A percentile compares a stretch with the other conserved stretches of the same genome.
These are phyloP conservation scores for Suillus subalutaceus DNA, from an alignment of 768 basidiomycete genomes.

Conservation along the genomic window DNA sequence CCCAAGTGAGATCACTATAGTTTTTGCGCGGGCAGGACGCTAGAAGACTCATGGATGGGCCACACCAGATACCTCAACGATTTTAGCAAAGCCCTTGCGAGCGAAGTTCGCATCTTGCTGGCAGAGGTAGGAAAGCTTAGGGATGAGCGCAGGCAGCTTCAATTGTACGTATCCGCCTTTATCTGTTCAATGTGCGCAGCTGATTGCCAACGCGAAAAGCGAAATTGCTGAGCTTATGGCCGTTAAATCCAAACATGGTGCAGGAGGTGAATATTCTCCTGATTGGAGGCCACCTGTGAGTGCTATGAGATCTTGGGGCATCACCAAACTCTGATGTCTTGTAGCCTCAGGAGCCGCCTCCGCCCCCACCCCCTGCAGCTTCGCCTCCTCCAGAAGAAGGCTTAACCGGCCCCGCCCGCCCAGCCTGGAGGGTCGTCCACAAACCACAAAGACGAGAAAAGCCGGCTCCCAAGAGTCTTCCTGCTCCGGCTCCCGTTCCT, in stretches of 20 bases:
- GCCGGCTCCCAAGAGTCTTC: constrained; percentile 42
- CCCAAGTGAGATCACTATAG: constrained; percentile 31
- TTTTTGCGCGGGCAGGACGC: constrained; percentile 5
- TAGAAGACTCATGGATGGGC: constrained; percentile 11
- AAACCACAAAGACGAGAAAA: constrained; percentile 61
- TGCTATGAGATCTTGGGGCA: background rate
- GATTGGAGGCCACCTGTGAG: constrained; percentile 71
- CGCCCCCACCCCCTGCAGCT: constrained; percentile 41
- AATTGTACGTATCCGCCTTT: constrained; percentile 45
- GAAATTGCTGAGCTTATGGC: constrained; percentile 87
- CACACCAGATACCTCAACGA: constrained; percentile 54
- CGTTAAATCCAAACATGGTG: constrained; percentile 79
- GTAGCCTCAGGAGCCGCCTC: constrained; percentile 38
- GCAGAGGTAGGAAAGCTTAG: constrained; percentile 63
- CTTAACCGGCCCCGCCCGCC: constrained; percentile 53
- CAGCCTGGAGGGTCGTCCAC: constrained; percentile 76
- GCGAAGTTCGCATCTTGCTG: constrained; percentile 63
- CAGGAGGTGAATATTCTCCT: constrained; percentile 76
- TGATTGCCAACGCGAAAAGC: constrained; percentile 38
- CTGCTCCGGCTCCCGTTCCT: constrained; percentile 39
- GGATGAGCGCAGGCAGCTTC: constrained; percentile 58
- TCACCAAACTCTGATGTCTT: constrained; percentile 10
- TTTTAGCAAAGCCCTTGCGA: constrained; percentile 63
- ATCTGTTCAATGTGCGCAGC: background rate
- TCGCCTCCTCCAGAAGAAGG: constrained; percentile 52